Evolutionary conservation across 306 rosid genomes (phyloP).

Genomic region (Acacia confusa): DNA sequence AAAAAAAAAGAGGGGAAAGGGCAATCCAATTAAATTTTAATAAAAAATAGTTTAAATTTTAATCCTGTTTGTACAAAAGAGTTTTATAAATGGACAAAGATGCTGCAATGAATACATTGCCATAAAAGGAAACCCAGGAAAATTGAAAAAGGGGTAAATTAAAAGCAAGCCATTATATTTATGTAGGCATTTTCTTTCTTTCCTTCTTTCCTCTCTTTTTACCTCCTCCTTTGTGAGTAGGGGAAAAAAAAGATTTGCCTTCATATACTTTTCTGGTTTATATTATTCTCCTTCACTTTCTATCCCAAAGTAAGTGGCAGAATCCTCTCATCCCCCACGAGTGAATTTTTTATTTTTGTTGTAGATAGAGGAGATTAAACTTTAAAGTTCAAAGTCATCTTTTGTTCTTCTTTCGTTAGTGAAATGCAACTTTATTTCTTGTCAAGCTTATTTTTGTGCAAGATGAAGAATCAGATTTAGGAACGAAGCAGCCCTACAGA

Average conservation of each 20-base stretch:
- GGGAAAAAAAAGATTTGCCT: slow-evolving; percentile 12
- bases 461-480: not conserved
- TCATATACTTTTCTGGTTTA: slow-evolving; percentile 17
- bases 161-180: not conserved
- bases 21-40: not conserved
- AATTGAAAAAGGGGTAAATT: slow-evolving; percentile 24
- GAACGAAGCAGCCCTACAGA: not conserved
- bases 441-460: not conserved
- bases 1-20: not conserved
- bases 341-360: not conserved
- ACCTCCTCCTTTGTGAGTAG: not conserved
- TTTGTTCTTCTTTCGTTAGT: slow-evolving; percentile 1
- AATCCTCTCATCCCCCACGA: slow-evolving; percentile 16
- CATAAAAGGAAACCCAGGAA: slow-evolving; percentile 31
- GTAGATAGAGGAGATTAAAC: not conserved
- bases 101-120: slow-evolving; percentile 28
- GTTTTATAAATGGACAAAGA: slow-evolving; percentile 13
- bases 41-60: not conserved
- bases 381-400: slow-evolving; percentile 29
- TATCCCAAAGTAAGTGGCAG: slow-evolving; percentile 12
- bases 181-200: not conserved
- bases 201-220: not conserved
- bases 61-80: not conserved
- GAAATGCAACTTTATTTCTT: slow-evolving; percentile 24
- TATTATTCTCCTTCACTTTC: slow-evolving; percentile 11